Base-by-base conservation (phyloP, 164 flowering plant genomes). In the Aristolochia californica region DNA sequence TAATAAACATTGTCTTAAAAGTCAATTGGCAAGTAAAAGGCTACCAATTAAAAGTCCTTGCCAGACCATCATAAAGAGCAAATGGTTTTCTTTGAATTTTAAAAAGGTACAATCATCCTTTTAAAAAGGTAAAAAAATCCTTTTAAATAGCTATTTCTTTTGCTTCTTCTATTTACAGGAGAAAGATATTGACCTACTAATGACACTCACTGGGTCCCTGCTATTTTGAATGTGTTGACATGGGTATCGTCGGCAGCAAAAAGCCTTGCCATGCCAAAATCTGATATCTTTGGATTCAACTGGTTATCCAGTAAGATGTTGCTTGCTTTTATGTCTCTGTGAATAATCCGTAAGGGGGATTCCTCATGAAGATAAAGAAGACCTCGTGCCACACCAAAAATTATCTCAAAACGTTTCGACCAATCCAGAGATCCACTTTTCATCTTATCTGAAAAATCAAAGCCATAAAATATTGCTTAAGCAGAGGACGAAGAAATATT, bases 231-330 rank as follows among this genome's bases (percentile, higher is more conserved):
- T 55, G 97, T 90, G 51, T 76, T 65, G 23, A 79, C 24, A 74
- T 90, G 97, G 22, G 97, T 87, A 61, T 71, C 84, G 0, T 85
- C 90, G 8, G 78, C 88, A 25, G 88, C 84, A 66, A 90, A 84
- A 56, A 90, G 83, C 68, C 95, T 83, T 44, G 97, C 93, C 71
- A 90, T 62, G 51, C 97, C 97, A 67, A 90, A 90, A 69, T 90
- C 97, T 55, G 97, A 79, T 45, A 90, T 85, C 70, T 85, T 90
- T 43, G 97, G 93, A 52, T 71, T 80, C 61, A 90, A 58, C 38
- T 77, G 68, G 40, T 77, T 81, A 75, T 90, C 95, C 21, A 87
- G 70, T 61, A 87, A 70, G 61, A 87, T 83, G 60, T 90, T 90
- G 61, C 95, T 77, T 48, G 96, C 91, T 71, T 88, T 88, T 56